Percentiles rank a stretch among this genome's conserved stretches.
These are phyloP conservation scores for Trichoderma simmonsii DNA, from an alignment of 2,329 filamentous ascomycete genomes.

Conservation along the genomic window DNA sequence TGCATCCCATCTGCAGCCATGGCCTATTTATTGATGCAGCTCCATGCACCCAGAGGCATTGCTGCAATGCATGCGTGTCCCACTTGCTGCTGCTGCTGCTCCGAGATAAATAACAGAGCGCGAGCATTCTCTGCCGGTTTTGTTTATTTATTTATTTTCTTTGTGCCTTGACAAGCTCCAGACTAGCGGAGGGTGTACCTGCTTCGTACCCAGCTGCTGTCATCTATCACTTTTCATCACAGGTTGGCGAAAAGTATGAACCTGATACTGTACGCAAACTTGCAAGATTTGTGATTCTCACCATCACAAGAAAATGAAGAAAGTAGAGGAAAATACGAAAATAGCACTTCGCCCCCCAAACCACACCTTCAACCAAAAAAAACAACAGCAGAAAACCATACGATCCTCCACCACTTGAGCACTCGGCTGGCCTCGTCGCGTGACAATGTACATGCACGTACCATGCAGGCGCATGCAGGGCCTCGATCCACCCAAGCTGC, in stretches of 20 bases:
- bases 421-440: not conserved
- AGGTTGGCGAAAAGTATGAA: not conserved
- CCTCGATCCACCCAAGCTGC: not conserved
- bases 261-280: not conserved
- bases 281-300: not conserved
- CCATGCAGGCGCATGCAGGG: constrained; percentile 5
- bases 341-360: not conserved
- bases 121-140: not conserved
- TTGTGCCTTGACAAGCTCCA: not conserved
- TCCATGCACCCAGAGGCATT: not conserved
- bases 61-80: not conserved
- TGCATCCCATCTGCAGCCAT: not conserved
- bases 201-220: not conserved
- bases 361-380: not conserved
- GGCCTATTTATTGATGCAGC: not conserved
- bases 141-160: not conserved
- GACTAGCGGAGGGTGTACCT: not conserved
- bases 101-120: not conserved
- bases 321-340: not conserved
- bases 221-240: not conserved
- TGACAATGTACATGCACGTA: constrained; percentile 4
- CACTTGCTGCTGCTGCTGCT: not conserved
- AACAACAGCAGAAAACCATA: not conserved
- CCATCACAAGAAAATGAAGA: not conserved
- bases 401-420: not conserved